A percentile compares a stretch with the other conserved stretches of the same genome.
phyloP scores from a whole-genome alignment of 2,329 filamentous ascomycete species.

The Calonectria pauciramosa region DNA sequence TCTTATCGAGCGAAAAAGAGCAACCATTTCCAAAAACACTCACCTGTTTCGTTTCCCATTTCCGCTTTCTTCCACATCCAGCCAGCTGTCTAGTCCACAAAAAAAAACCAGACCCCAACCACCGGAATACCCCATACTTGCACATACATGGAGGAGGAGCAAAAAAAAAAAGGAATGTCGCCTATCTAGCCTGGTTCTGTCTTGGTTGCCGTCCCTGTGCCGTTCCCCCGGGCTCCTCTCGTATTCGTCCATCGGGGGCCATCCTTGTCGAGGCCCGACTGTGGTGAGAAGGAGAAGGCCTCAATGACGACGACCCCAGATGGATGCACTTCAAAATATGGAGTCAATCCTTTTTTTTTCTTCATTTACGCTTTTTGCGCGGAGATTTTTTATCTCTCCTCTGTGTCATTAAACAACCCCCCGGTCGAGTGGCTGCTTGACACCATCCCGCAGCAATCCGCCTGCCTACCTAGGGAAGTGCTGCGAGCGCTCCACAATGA shows the following conservation, averaged over 20 bases:
- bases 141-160: background rate
- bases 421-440: background rate
- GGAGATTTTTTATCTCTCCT: conserved; percentile 1
- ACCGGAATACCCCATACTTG: conserved; percentile 8
- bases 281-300: conserved; percentile 22
- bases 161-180: conserved; percentile 9
- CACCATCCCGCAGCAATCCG: conserved; percentile 17
- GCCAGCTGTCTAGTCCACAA: background rate
- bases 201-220: conserved; percentile 20
- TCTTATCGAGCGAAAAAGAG: conserved; percentile 11
- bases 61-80: conserved; percentile 4
- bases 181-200: conserved; percentile 20
- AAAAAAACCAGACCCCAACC: background rate
- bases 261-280: conserved; percentile 21
- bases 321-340: conserved; percentile 19
- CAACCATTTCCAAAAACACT: conserved; percentile 3
- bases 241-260: conserved; percentile 27
- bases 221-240: conserved; percentile 25
- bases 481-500: conserved; percentile 25
- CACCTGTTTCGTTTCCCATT: conserved; percentile 11
- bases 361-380: background rate
- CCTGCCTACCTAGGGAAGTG: conserved; percentile 24
- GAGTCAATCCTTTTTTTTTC: conserved; percentile 7
- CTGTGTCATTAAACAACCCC: background rate
- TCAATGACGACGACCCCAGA: conserved; percentile 13